phyloP scores from a whole-genome alignment of 345 rosid species.

The Aegle marmelos region DNA sequence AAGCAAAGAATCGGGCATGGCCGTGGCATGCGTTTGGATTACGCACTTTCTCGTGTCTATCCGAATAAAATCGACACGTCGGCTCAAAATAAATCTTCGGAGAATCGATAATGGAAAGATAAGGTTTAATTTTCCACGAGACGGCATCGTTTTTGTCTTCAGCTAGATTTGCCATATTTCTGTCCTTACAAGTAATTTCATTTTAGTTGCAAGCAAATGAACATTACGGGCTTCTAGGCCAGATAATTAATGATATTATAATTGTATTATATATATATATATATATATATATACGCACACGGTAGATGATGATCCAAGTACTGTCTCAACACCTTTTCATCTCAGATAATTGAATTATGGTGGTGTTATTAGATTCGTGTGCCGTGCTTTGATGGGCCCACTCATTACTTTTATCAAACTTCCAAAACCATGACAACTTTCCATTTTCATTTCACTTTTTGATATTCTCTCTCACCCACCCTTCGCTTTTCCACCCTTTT shows the following conservation, averaged over 20 bases:
- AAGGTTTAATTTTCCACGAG: too few relatives aligned
- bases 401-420: not conserved
- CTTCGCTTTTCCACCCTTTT: not conserved
- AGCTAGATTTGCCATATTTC: too few relatives aligned
- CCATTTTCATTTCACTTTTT: not conserved
- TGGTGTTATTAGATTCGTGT: not conserved
- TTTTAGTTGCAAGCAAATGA: not conserved
- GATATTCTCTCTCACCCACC: not conserved
- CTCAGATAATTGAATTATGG: not conserved
- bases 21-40: not conserved
- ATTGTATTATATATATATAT: too few relatives aligned
- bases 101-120: not conserved
- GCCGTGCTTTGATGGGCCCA: not conserved
- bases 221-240: not conserved
- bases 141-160: too few relatives aligned
- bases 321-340: too few relatives aligned
- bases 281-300: too few relatives aligned
- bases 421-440: not conserved
- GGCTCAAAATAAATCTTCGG: not conserved
- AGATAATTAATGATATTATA: too few relatives aligned
- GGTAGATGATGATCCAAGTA: too few relatives aligned
- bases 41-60: not conserved
- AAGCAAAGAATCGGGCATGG: not conserved
- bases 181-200: too few relatives aligned
- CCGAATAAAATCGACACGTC: constrained; percentile 5